Evolutionary conservation across 108 stramenopile species (phyloP).

Genomic region (Fragilariopsis cylindrus): DNA sequence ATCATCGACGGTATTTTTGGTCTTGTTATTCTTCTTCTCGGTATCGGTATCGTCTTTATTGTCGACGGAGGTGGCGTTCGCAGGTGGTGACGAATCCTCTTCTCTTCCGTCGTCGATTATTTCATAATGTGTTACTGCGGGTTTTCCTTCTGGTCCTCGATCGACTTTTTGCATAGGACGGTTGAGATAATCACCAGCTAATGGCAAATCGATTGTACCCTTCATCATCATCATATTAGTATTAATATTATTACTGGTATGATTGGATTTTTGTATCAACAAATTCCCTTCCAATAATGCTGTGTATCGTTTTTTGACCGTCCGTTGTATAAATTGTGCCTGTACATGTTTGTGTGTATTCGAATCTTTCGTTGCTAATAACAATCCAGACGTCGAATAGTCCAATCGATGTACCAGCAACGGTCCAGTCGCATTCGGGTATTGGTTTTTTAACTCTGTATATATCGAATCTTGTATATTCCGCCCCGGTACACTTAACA

Average conservation of each 20-base stretch:
- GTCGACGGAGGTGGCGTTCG: neutral
- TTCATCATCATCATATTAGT: neutral
- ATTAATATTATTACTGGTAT: neutral
- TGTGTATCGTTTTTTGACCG: constrained; percentile 30
- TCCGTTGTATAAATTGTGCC: constrained; percentile 27
- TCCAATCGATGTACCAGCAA: constrained; percentile 32
- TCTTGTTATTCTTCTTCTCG: neutral
- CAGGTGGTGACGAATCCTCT: too few relatives aligned
- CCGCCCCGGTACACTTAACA: constrained; percentile 27
- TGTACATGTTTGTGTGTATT: constrained; percentile 18
- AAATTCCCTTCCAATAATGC: constrained; percentile 26
- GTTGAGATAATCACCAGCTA: constrained; percentile 23
- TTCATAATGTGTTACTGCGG: constrained; percentile 28
- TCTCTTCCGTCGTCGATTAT: neutral
- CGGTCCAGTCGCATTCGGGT: constrained; percentile 26
- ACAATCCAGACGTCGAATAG: constrained; percentile 22
- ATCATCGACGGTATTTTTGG: neutral
- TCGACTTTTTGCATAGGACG: constrained; percentile 37
- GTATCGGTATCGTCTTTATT: neutral
- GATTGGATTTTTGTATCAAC: neutral
- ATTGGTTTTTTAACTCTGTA: neutral
- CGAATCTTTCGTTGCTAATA: constrained; percentile 25
- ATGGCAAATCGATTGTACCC: constrained; percentile 25
- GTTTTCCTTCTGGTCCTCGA: constrained; percentile 17
- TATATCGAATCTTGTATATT: constrained; percentile 17